These are phyloP conservation scores for Bjerkandera adusta DNA, from an alignment of 1,284 basidiomycete species.

Conservation along the genomic window DNA sequence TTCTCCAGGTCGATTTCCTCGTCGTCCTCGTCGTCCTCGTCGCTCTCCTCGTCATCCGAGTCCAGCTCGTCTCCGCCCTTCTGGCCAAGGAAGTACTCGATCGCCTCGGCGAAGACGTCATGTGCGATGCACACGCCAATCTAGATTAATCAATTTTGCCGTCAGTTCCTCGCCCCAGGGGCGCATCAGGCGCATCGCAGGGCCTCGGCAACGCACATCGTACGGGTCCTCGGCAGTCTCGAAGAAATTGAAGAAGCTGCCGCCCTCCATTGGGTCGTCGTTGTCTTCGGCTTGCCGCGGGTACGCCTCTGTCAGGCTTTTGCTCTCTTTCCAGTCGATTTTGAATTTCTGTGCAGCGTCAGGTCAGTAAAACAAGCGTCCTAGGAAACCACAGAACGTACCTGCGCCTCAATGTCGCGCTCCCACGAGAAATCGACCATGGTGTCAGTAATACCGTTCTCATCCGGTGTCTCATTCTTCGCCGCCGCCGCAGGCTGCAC, in stretches of 20 bases:
- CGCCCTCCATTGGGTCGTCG: constrained; percentile 61
- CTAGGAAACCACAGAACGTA: constrained; percentile 26
- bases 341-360: constrained; percentile 47
- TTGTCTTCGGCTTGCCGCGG: constrained; percentile 62
- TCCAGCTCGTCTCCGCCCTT: constrained; percentile 55
- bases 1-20: constrained; percentile 83
- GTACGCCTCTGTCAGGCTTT: constrained; percentile 74
- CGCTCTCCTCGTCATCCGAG: constrained; percentile 62
- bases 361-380: constrained; percentile 1
- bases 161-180: constrained; percentile 13
- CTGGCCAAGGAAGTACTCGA: constrained; percentile 74
- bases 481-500: constrained; percentile 50
- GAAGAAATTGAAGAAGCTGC: constrained; percentile 90
- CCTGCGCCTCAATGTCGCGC: constrained; percentile 63
- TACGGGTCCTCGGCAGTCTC: constrained; percentile 61
- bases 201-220: constrained; percentile 54
- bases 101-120: constrained; percentile 75
- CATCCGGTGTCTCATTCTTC: constrained; percentile 55
- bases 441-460: constrained; percentile 67
- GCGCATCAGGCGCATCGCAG: constrained; percentile 5
- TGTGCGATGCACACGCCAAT: constrained; percentile 70
- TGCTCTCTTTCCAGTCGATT: constrained; percentile 82
- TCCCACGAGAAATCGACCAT: constrained; percentile 81
- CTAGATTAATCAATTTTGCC: constrained; percentile 40
- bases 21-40: constrained; percentile 68